A percentile compares a stretch with the other conserved stretches of the same genome.
phyloP scores from a whole-genome alignment of 2,329 filamentous ascomycete genomes.

The Parastagonospora nodorum region DNA sequence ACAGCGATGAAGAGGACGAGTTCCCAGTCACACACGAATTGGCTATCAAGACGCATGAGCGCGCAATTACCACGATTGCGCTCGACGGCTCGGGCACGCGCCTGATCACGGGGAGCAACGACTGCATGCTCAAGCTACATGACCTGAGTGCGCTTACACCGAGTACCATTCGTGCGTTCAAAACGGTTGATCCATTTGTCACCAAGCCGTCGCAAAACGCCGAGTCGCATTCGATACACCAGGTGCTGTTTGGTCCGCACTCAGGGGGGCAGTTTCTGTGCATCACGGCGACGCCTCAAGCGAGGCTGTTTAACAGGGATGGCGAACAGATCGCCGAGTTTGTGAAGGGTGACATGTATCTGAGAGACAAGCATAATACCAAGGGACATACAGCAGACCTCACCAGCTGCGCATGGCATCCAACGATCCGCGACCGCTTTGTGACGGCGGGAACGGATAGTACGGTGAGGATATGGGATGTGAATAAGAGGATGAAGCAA shows the following conservation, averaged over 20 bases:
- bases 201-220: constrained; percentile 71
- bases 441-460: constrained; percentile 94
- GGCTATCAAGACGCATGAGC: constrained; percentile 88
- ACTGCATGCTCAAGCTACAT: constrained; percentile 90
- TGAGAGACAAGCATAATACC: constrained; percentile 96
- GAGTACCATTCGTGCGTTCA: constrained; percentile 91
- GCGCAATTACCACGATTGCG: constrained; percentile 80
- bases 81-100: constrained; percentile 84
- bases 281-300: constrained; percentile 85
- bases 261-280: constrained; percentile 83
- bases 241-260: constrained; percentile 82
- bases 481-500: constrained; percentile 87
- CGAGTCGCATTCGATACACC: constrained; percentile 87
- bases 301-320: constrained; percentile 86
- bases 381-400: constrained; percentile 96
- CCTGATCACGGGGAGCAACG: constrained; percentile 86
- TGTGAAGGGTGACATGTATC: constrained; percentile 97
- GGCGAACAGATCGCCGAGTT: constrained; percentile 86
- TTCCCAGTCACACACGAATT: constrained; percentile 93
- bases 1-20: constrained; percentile 75
- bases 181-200: constrained; percentile 83
- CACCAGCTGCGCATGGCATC: constrained; percentile 88
- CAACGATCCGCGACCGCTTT: constrained; percentile 80
- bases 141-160: constrained; percentile 96
- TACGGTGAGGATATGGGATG: constrained; percentile 94